Evolutionary conservation across 768 basidiomycete species (phyloP), one percentile per base, ranked within the genome.

Genomic region (Candolleomyces eurysporus): DNA sequence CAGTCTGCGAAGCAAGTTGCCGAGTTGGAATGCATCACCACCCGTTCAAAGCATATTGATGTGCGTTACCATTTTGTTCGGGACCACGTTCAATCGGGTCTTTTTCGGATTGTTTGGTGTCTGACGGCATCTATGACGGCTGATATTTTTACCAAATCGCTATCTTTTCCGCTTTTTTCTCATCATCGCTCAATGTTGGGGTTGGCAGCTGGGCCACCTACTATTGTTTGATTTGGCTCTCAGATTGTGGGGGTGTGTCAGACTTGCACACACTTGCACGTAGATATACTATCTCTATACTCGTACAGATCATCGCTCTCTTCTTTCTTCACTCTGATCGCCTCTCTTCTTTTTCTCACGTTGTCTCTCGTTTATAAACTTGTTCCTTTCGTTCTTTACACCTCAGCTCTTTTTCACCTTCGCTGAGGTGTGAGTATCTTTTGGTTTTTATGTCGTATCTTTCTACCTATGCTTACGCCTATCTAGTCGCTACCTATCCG

Each of bases 71-170:
- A 63, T 32, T 63, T 63, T 42, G 54, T 61, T 13, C 49, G 63
- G 5, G 53, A 61, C 26, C 36, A 59, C 21, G 16, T 52, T 4
- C 55, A 62, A 17, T 60, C 64, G 0, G 53, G 61, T 9, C 64
- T 68, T 19, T 55, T 48, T 21, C 17, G 61, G 0, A 64, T 75
- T 10, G 7, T 40, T 13, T 75, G 75, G 65, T 64, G 73, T 26
- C 70, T 74, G 1, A 75, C 76, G 0, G 48, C 50, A 0, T 64
- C 75, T 36, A 78, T 76, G 63, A 49, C 68, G 9, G 75, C 79
- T 0, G 79, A 81, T 64, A 66, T 76, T 9, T 72, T 81, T 56
- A 81, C 77, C 0, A 82, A 81, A 63, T 58, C 69, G 0, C 66
- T 78, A 1, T 21, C 59, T n/a, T 57, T 42, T 39, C 39, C 63